A percentile compares a stretch with the other conserved stretches of the same genome.
Evolutionary conservation across 2,329 filamentous ascomycete species (phyloP).

Genomic region (Escovopsis weberi): DNA sequence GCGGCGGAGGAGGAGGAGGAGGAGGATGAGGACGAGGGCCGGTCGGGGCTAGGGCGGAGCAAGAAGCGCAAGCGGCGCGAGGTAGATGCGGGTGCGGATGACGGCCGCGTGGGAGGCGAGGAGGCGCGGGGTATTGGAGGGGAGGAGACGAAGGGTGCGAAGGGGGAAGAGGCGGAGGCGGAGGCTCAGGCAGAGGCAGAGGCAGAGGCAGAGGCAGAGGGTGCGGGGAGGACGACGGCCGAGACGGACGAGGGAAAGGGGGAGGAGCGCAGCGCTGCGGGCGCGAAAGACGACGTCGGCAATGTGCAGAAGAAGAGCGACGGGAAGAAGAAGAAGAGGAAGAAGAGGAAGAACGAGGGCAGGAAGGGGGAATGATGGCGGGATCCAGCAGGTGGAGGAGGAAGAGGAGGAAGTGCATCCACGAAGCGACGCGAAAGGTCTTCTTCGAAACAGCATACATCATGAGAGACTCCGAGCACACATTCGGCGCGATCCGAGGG

Average conservation of each 20-base stretch:
- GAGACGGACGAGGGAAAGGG: background rate
- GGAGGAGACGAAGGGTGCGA: background rate
- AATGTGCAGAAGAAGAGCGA: background rate
- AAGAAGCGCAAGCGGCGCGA: background rate
- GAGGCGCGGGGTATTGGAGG: background rate
- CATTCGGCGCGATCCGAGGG: too few species aligned
- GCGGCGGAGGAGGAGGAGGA: constrained; percentile 17
- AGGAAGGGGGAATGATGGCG: background rate
- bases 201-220: background rate
- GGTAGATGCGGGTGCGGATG: background rate
- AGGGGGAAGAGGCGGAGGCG: constrained; percentile 1
- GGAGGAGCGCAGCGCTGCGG: background rate
- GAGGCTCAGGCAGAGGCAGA: constrained; percentile 1
- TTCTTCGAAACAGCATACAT: too few species aligned
- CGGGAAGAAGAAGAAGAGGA: constrained; percentile 13
- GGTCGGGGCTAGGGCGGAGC: too few species aligned
- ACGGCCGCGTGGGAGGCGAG: background rate
- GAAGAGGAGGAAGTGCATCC: background rate
- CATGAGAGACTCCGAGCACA: too few species aligned
- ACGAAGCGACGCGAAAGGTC: too few species aligned
- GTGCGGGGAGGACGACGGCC: too few species aligned
- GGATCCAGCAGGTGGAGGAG: too few species aligned
- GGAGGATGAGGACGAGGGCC: background rate
- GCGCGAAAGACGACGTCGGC: background rate
- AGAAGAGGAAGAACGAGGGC: constrained; percentile 9